A percentile compares a stretch with the other conserved stretches of the same genome.
Evolutionary conservation across 2,329 filamentous ascomycete genomes (phyloP).

Genomic region (Alternaria triticina): DNA sequence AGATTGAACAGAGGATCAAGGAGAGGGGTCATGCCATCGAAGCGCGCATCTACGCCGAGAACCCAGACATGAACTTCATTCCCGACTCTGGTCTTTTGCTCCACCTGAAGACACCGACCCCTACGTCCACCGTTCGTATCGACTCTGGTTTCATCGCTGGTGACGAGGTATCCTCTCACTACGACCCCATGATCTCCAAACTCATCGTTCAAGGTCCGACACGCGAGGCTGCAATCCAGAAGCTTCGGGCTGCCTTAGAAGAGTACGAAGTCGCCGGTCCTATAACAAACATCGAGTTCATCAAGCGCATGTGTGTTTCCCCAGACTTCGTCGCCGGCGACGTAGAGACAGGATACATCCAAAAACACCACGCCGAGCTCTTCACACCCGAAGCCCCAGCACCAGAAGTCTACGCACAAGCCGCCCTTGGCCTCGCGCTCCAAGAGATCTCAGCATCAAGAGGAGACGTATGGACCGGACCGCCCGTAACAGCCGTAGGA

Average conservation of each 20-base stretch:
- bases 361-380: conserved; percentile 81
- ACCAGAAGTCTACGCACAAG: conserved; percentile 83
- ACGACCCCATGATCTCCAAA: conserved; percentile 99
- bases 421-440: conserved; percentile 75
- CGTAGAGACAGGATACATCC: conserved; percentile 95
- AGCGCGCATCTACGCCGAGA: conserved; percentile 95
- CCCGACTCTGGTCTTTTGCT: conserved; percentile 90
- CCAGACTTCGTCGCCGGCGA: conserved; percentile 83
- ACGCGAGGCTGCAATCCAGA: conserved; percentile 80
- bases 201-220: conserved; percentile 86
- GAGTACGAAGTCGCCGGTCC: conserved; percentile 92
- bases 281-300: conserved; percentile 94
- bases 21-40: conserved; percentile 87
- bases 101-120: conserved; percentile 76
- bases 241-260: conserved; percentile 78
- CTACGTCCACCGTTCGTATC: conserved; percentile 78
- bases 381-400: conserved; percentile 69
- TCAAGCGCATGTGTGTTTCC: conserved; percentile 85
- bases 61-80: conserved; percentile 87
- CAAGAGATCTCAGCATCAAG: conserved; percentile 44
- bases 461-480: conserved; percentile 51
- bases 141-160: conserved; percentile 93
- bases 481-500: conserved; percentile 51
- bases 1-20: conserved; percentile 73
- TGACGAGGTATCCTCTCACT: conserved; percentile 90